Conservation (phyloP, 495 filamentous ascomycete genomes). For the Penicillium argentinense region DNA sequence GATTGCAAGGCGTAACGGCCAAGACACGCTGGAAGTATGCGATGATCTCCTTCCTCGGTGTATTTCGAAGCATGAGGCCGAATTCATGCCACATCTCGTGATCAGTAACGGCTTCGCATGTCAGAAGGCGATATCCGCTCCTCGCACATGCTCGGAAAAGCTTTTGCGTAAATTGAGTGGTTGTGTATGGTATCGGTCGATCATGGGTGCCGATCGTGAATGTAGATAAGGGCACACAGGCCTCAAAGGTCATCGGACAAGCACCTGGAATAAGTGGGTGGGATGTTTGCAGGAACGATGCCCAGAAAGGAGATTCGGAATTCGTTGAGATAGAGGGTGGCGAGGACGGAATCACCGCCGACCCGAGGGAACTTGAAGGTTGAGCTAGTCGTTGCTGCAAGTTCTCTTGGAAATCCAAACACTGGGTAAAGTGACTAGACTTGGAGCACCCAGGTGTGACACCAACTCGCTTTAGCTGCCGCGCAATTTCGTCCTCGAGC, state of each 20-base stretch:
- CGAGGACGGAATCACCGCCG: not conserved
- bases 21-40: slow-evolving; percentile 16
- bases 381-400: not conserved
- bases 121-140: slow-evolving; percentile 13
- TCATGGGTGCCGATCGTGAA: not conserved
- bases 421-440: not conserved
- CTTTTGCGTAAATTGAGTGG: slow-evolving; percentile 10
- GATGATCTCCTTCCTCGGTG: slow-evolving; percentile 9
- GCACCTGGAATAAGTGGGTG: not conserved
- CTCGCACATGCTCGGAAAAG: slow-evolving; percentile 16
- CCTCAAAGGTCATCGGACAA: not conserved
- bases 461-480: slow-evolving; percentile 5
- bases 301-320: not conserved
- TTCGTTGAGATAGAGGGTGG: not conserved
- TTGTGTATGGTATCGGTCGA: slow-evolving; percentile 8
- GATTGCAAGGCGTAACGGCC: slow-evolving; percentile 9
- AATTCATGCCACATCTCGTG: slow-evolving; percentile 17
- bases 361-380: not conserved
- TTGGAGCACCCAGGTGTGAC: not conserved
- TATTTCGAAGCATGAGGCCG: slow-evolving; percentile 11
- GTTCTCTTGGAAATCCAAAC: not conserved
- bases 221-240: not conserved
- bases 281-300: not conserved
- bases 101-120: slow-evolving; percentile 3
- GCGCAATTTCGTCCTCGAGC: slow-evolving; percentile 10